Conservation (phyloP, 1,284 basidiomycete genomes). For the Cryptococcus sp. region DNA sequence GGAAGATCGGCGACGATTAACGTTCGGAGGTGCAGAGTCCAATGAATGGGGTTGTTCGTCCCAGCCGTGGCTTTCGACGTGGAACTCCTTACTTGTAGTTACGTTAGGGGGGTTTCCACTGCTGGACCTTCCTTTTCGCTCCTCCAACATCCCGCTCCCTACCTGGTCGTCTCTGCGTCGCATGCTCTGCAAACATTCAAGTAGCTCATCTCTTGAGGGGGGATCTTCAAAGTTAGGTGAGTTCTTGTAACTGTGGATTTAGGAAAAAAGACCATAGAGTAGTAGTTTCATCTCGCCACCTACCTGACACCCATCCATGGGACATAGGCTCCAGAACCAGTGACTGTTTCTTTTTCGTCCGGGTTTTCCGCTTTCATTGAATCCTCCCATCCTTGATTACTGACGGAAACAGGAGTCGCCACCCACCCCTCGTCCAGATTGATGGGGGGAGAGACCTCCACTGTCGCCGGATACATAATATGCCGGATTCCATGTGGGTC, state of each 20-base stretch:
- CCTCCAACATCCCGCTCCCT: not conserved
- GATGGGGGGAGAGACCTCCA: constrained; percentile 11
- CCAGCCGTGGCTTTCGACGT: not conserved
- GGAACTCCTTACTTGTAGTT: not conserved
- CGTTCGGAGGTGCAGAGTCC: too few relatives aligned
- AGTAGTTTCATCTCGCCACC: not conserved
- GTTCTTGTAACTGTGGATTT: not conserved
- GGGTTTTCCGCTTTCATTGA: not conserved
- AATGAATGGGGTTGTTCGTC: not conserved
- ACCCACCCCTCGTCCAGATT: constrained; percentile 32
- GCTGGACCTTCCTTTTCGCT: too few relatives aligned
- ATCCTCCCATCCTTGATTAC: not conserved
- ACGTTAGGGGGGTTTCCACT: not conserved
- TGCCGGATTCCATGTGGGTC: constrained; percentile 15
- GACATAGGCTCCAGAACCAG: not conserved
- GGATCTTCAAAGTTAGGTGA: not conserved
- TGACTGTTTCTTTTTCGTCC: not conserved
- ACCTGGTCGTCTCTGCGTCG: not conserved
- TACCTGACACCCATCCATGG: not conserved
- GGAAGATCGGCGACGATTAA: too few relatives aligned
- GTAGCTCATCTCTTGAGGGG: not conserved
- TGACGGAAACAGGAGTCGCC: not conserved
- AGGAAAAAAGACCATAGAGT: not conserved
- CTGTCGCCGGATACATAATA: constrained; percentile 30
- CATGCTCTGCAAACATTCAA: not conserved